These are phyloP conservation scores for Cyclostephanos invisitatus DNA, from an alignment of 108 stramenopile genomes.

Conservation along the genomic window DNA sequence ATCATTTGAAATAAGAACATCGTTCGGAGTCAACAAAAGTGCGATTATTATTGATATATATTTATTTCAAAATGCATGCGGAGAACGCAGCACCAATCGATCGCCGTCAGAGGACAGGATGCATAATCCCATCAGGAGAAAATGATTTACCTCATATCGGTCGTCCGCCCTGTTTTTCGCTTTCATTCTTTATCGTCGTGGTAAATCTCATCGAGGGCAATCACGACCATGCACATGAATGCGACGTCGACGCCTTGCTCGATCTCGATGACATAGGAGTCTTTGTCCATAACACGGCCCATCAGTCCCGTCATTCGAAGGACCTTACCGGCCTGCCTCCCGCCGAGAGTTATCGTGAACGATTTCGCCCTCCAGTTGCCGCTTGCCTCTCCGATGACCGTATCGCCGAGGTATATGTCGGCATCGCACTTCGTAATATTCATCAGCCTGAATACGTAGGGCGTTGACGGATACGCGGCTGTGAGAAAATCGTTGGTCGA, in stretches of 20 bases:
- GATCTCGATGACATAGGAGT: conserved; percentile 19
- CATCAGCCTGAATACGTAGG: not conserved
- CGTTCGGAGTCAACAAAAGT: no score
- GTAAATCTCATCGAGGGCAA: conserved; percentile 20
- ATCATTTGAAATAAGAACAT: no score
- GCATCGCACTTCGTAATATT: conserved; percentile 25
- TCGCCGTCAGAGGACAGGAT: no score
- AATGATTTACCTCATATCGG: no score
- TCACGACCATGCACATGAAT: conserved; percentile 16
- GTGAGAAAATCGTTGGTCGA: not conserved
- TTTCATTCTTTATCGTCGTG: conserved; percentile 11
- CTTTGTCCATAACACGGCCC: conserved; percentile 3
- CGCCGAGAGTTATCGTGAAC: conserved; percentile 17
- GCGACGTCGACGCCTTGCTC: conserved; percentile 7
- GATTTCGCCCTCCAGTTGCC: conserved; percentile 26
- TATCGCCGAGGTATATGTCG: conserved; percentile 16
- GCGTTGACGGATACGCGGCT: not conserved
- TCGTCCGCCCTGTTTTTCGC: no score
- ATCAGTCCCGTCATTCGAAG: conserved; percentile 8
- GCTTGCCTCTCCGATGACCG: conserved; percentile 14
- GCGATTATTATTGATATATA: no score
- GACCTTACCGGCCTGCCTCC: conserved; percentile 7
- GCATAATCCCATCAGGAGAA: no score
- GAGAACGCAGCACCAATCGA: no score
- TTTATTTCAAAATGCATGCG: no score